These are phyloP conservation scores for Starmerella floris DNA, from an alignment of 805 yeast genomes.

Conservation along the genomic window DNA sequence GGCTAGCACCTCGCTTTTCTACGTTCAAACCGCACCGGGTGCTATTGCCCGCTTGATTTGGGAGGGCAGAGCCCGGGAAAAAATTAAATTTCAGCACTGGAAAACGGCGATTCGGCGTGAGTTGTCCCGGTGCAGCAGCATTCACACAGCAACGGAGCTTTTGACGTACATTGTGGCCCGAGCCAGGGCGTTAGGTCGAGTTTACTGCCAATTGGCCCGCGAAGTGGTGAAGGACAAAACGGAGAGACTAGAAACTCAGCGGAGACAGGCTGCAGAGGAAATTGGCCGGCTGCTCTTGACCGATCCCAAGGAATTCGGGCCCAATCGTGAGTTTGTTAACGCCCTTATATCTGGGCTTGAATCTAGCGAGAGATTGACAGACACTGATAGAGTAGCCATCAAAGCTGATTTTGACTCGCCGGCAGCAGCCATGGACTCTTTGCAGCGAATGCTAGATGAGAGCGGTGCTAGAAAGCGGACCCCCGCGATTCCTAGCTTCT, in stretches of 20 bases:
- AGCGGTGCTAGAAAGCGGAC: background rate
- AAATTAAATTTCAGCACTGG: background rate
- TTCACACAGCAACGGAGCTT: background rate
- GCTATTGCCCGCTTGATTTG: background rate
- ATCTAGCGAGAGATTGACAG: too few relatives aligned
- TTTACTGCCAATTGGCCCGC: background rate
- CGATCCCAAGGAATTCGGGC: too few relatives aligned
- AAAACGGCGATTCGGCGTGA: background rate
- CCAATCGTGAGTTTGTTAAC: background rate
- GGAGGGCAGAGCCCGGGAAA: too few relatives aligned
- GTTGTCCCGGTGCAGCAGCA: background rate
- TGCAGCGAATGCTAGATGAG: constrained; percentile 15
- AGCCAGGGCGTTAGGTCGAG: background rate
- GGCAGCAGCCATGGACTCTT: constrained; percentile 2
- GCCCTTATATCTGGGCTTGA: background rate
- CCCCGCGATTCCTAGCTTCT: constrained; percentile 10
- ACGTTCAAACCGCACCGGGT: constrained; percentile 16
- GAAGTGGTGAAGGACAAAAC: background rate
- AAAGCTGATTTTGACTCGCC: background rate
- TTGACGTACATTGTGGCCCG: constrained; percentile 1
- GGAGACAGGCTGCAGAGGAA: constrained; percentile 7
- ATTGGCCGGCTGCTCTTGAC: constrained; percentile 13
- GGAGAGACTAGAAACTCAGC: background rate
- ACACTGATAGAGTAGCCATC: background rate
- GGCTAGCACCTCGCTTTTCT: constrained; percentile 10